Evolutionary conservation across 495 filamentous ascomycete genomes (phyloP).

Genomic region (Penicillium verhagenii): DNA sequence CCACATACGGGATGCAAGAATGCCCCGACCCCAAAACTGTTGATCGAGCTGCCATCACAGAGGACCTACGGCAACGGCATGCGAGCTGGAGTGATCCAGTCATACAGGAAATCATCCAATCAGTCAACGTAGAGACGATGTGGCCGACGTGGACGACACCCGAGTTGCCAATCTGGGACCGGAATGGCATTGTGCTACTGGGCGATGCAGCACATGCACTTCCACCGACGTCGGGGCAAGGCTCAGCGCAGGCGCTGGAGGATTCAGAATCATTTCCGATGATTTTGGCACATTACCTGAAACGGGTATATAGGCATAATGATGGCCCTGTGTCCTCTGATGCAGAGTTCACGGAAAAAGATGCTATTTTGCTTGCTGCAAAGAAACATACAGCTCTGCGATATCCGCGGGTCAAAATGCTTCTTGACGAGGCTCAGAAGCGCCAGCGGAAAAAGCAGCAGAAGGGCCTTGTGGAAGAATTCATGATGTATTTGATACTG

Average conservation of each 20-base stretch:
- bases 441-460: constrained; percentile 5
- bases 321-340: not conserved
- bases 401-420: constrained; percentile 2
- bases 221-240: constrained; percentile 11
- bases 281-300: constrained; percentile 4
- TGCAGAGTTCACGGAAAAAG: constrained; percentile 1
- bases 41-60: not conserved
- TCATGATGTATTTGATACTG: constrained; percentile 9
- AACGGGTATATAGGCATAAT: not conserved
- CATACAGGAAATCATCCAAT: constrained; percentile 4
- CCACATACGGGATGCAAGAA: constrained; percentile 6
- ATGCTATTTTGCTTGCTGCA: constrained; percentile 6
- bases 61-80: constrained; percentile 1
- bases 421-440: constrained; percentile 3
- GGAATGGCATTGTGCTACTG: constrained; percentile 8
- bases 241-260: constrained; percentile 9
- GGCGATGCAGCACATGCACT: constrained; percentile 13
- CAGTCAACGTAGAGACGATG: constrained; percentile 7
- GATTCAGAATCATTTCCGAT: constrained; percentile 4
- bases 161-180: constrained; percentile 5
- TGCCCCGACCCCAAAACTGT: constrained; percentile 6
- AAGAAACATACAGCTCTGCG: constrained; percentile 5
- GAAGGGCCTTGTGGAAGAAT: constrained; percentile 8
- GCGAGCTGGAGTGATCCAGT: constrained; percentile 10
- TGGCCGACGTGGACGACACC: constrained; percentile 11